phyloP scores from a whole-genome alignment of 1,139 yeast species.

The Pichia sp. region DNA sequence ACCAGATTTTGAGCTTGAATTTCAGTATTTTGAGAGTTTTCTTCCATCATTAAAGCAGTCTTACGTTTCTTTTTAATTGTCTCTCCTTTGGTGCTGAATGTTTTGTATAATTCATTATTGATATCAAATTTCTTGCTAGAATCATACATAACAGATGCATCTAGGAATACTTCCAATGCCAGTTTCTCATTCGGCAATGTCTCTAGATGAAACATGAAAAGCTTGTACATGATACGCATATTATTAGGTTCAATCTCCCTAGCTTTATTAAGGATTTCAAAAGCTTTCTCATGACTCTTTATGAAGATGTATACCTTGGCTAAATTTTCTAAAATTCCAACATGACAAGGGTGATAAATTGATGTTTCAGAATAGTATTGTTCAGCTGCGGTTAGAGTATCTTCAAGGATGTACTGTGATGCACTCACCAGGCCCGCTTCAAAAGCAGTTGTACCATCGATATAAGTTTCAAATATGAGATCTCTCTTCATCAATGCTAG shows the following conservation, averaged over 20 bases:
- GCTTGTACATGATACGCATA: slow-evolving; percentile 5
- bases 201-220: slow-evolving; percentile 2
- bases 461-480: slow-evolving; percentile 2
- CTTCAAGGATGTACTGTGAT: slow-evolving; percentile 7
- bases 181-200: slow-evolving; percentile 10
- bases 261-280: slow-evolving; percentile 1
- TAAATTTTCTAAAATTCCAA: slow-evolving; percentile 5
- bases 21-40: not conserved
- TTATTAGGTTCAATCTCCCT: slow-evolving; percentile 11
- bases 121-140: not conserved
- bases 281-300: slow-evolving; percentile 1
- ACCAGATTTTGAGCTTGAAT: slow-evolving; percentile 8
- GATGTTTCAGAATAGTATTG: not conserved
- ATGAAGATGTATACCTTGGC: slow-evolving; percentile 7
- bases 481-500: slow-evolving; percentile 1
- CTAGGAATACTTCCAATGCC: slow-evolving; percentile 7
- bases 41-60: not conserved
- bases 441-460: slow-evolving; percentile 6
- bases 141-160: not conserved
- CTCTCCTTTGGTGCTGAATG: slow-evolving; percentile 1
- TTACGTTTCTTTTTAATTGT: slow-evolving; percentile 1
- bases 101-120: slow-evolving; percentile 4
- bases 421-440: slow-evolving; percentile 10
- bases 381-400: not conserved
- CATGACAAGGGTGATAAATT: slow-evolving; percentile 5